These are phyloP conservation scores for Scheffersomyces coipomensis DNA, from an alignment of 805 yeast genomes.

Conservation along the genomic window DNA sequence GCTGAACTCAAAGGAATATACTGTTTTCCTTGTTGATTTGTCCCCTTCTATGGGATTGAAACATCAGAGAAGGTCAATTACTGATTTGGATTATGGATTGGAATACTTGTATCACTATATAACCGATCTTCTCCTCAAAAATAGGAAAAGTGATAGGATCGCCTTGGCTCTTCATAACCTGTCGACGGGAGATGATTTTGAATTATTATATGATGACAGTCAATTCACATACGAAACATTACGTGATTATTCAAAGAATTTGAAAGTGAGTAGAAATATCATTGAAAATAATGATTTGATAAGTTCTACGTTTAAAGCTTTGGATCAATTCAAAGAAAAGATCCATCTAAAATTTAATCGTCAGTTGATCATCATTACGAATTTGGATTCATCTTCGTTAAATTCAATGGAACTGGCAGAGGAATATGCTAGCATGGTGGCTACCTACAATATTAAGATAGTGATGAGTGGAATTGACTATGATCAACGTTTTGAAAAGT, in stretches of 20 bases:
- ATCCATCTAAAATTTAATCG: constrained; percentile 28
- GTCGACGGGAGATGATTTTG: neutral
- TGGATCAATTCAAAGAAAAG: constrained; percentile 7
- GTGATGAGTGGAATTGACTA: neutral
- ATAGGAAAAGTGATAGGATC: constrained; percentile 39
- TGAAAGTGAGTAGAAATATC: neutral
- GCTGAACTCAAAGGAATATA: constrained; percentile 37
- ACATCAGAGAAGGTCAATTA: constrained; percentile 36
- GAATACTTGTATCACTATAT: constrained; percentile 43
- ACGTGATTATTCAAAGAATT: constrained; percentile 1
- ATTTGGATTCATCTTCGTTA: constrained; percentile 11
- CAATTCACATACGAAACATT: constrained; percentile 5
- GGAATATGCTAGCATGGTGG: neutral
- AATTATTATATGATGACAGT: constrained; percentile 4
- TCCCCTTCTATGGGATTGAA: constrained; percentile 42
- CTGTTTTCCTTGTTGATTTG: constrained; percentile 51
- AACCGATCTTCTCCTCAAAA: constrained; percentile 20
- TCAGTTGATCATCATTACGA: constrained; percentile 36
- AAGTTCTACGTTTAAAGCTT: neutral
- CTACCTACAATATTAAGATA: constrained; percentile 1
- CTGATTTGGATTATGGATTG: constrained; percentile 35
- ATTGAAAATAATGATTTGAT: neutral
- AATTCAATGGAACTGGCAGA: neutral
- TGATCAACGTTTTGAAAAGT: neutral
- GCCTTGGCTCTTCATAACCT: constrained; percentile 20